Evolutionary conservation across 148 eudicot species (phyloP).

Genomic region (Rhododendron simsii): DNA sequence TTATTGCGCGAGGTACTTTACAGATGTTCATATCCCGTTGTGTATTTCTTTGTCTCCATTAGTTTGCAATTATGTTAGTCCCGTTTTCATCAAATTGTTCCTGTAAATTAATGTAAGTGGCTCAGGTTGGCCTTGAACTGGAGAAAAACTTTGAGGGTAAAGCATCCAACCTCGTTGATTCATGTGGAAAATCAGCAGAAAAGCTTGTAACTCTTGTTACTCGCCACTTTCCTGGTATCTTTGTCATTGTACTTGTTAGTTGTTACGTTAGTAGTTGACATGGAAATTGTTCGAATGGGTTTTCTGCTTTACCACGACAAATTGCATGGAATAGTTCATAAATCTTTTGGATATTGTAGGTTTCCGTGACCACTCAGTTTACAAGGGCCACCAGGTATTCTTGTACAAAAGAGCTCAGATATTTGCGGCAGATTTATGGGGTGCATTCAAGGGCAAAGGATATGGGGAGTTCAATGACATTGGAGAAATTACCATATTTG

Average conservation of each 20-base stretch:
- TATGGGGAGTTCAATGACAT: slow-evolving; percentile 79
- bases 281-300: background rate
- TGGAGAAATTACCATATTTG: slow-evolving; percentile 69
- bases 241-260: background rate
- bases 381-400: slow-evolving; percentile 86
- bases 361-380: slow-evolving; percentile 88
- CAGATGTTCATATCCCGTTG: background rate
- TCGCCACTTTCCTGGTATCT: slow-evolving; percentile 61
- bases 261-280: background rate
- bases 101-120: background rate
- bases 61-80: background rate
- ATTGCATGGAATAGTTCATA: background rate
- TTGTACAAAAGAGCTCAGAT: slow-evolving; percentile 86
- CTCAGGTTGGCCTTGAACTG: slow-evolving; percentile 72
- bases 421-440: slow-evolving; percentile 83
- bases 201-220: slow-evolving; percentile 70
- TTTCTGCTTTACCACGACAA: background rate
- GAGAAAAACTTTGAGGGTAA: slow-evolving; percentile 78
- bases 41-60: background rate
- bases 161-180: slow-evolving; percentile 73
- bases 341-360: slow-evolving; percentile 28
- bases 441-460: slow-evolving; percentile 77
- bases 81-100: background rate
- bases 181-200: slow-evolving; percentile 72
- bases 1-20: slow-evolving; percentile 63